phyloP scores from a whole-genome alignment of 257 asterid species.

The Eustoma russellianum region DNA sequence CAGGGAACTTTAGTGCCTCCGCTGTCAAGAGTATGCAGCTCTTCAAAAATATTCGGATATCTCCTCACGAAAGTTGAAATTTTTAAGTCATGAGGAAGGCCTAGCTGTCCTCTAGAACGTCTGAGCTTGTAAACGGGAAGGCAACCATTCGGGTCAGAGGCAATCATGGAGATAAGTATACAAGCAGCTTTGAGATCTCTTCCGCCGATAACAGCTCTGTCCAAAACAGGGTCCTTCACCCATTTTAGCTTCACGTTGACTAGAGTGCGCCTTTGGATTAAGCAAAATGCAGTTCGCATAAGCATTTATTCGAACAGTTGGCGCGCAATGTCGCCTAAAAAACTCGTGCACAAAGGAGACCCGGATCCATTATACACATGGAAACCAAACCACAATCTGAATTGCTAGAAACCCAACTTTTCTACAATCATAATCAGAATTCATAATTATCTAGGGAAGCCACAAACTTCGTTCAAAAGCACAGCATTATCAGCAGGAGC shows the following conservation, averaged over 20 bases:
- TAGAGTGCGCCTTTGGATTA: slow-evolving; percentile 51
- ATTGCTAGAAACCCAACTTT: too few species aligned
- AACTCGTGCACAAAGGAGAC: too few species aligned
- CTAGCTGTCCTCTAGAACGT: slow-evolving; percentile 46
- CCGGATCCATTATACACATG: too few species aligned
- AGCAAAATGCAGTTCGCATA: slow-evolving; percentile 13
- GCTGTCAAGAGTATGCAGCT: slow-evolving; percentile 49
- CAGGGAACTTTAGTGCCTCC: slow-evolving; percentile 79
- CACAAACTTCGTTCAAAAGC: too few species aligned
- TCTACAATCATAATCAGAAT: too few species aligned
- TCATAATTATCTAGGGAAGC: too few species aligned
- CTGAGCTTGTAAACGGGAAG: slow-evolving; percentile 58
- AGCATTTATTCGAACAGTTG: slow-evolving; percentile 15
- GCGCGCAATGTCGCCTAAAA: not conserved
- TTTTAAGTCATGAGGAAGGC: slow-evolving; percentile 55
- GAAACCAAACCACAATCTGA: too few species aligned
- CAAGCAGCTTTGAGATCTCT: slow-evolving; percentile 63
- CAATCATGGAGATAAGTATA: slow-evolving; percentile 47
- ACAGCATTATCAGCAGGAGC: too few species aligned
- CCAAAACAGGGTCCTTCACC: slow-evolving; percentile 65
- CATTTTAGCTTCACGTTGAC: slow-evolving; percentile 84
- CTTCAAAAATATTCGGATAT: slow-evolving; percentile 69
- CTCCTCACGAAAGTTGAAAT: slow-evolving; percentile 64
- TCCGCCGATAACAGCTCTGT: slow-evolving; percentile 41
- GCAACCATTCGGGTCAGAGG: slow-evolving; percentile 34